Base-by-base conservation (phyloP, 2,329 filamentous ascomycete species). In the Aspergillus sp. region DNA sequence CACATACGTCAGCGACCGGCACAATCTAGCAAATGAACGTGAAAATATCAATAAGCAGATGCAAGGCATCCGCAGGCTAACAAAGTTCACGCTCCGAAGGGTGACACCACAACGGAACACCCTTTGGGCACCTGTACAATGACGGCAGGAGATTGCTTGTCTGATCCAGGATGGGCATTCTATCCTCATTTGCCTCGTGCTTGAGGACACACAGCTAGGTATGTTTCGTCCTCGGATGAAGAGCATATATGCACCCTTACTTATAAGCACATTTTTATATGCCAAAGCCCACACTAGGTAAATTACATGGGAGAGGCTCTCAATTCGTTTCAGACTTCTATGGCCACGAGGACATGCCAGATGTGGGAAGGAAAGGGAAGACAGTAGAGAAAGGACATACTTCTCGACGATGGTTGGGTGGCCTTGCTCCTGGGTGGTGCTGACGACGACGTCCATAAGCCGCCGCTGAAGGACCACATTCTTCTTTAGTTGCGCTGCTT, bases 401-500 rank as follows among this genome's bases (percentile, higher is more conserved):
- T 81, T 82, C 72, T 79, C 79, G 60, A 82, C 68, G 62, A 81
- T 79, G 28, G 75, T 73, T 19, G 77, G 78, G 64, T 82, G 80
- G 15, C 80, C 80, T 60, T 74, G 76, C 48, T 77, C 71, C 55
- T 81, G 62, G 10, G 80, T 75, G 57, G 77, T 75, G 52, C 66
- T 73, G 61, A 81, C 74, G 51, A 81, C 82, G 60, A 79, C 76
- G 64, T 87, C 81, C 69, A 87, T 80, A 64, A 85, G 77, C 63
- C 84, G 81, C 56, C 85, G 82, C 69, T 87, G 84, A 64, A 82
- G 80, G 53, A 82, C 78, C 36, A 87, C 86, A 59, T 85, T 79
- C 65, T 82, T 82, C 68, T 83, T 85, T 19, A 88, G 76, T 50
- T 81, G 72, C 10, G 81, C 78, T 15, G 86, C 77, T 70, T 86